Evolutionary conservation across 805 yeast genomes (phyloP).

Genomic region (Hanseniaspora meyeri): DNA sequence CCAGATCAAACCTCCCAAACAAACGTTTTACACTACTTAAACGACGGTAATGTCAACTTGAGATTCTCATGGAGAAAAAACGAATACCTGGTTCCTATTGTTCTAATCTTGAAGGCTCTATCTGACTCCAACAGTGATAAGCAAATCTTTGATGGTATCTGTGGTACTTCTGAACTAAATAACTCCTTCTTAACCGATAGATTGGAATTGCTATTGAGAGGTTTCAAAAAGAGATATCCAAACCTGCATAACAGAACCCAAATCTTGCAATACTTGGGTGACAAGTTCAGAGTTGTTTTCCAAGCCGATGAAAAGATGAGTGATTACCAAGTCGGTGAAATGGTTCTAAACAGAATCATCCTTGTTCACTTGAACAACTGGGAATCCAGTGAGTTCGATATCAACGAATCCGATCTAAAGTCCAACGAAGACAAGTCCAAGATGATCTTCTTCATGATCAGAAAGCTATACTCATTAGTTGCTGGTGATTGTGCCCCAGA

Average conservation of each 20-base stretch:
- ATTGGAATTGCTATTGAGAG: constrained; percentile 79
- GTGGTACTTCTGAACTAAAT: constrained; percentile 62
- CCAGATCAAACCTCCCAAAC: constrained; percentile 97
- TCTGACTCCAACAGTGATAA: constrained; percentile 74
- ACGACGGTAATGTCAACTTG: constrained; percentile 91
- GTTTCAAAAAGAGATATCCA: constrained; percentile 61
- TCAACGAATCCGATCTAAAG: constrained; percentile 5
- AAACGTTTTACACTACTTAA: constrained; percentile 88
- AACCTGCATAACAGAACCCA: constrained; percentile 67
- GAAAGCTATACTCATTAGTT: constrained; percentile 86
- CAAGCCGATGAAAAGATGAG: constrained; percentile 78
- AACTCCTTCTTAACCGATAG: constrained; percentile 97
- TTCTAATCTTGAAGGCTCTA: constrained; percentile 83
- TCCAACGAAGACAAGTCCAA: constrained; percentile 65
- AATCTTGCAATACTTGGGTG: constrained; percentile 89
- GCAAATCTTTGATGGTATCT: constrained; percentile 91
- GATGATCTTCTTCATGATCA: constrained; percentile 81
- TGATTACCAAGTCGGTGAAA: constrained; percentile 82
- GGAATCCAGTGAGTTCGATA: constrained; percentile 8
- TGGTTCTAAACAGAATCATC: constrained; percentile 70
- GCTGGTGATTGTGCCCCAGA: constrained; percentile 96
- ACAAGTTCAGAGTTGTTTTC: constrained; percentile 87
- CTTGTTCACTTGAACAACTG: constrained; percentile 66
- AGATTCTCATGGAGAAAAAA: constrained; percentile 95
- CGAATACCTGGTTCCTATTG: constrained; percentile 85